These are phyloP conservation scores for Stephania yunnanensis DNA, from an alignment of 164 flowering plant species.

Conservation along the genomic window DNA sequence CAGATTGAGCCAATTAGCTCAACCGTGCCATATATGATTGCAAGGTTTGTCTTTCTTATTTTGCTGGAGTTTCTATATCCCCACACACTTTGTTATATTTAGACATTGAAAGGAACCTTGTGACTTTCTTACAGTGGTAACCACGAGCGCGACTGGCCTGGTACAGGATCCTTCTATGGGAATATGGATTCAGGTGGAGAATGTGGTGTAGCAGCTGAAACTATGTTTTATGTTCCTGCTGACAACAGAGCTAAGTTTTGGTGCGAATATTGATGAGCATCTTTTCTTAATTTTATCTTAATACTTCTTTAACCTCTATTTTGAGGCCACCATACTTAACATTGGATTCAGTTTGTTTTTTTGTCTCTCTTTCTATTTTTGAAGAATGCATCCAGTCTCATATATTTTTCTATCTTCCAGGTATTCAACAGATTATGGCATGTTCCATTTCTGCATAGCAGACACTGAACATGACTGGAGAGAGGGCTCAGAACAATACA, in stretches of 20 bases:
- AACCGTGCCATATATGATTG: conserved; percentile 39
- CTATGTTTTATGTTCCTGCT: conserved; percentile 43
- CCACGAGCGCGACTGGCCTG: conserved; percentile 48
- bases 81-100: neutral
- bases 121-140: conserved; percentile 30
- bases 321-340: neutral
- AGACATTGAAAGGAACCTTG: neutral
- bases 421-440: conserved; percentile 90
- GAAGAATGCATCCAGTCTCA: neutral
- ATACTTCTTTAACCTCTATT: neutral
- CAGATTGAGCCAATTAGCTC: conserved; percentile 47
- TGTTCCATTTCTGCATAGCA: conserved; percentile 90
- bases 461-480: conserved; percentile 96
- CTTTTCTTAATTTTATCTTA: neutral
- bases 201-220: conserved; percentile 40
- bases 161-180: conserved; percentile 38
- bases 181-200: conserved; percentile 43
- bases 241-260: conserved; percentile 39
- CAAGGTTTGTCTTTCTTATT: conserved; percentile 24
- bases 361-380: neutral
- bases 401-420: conserved; percentile 27
- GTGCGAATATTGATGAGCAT: conserved; percentile 14
- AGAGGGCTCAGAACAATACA: conserved; percentile 80
- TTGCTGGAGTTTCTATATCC: neutral
- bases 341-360: neutral